A percentile compares a stretch with the other conserved stretches of the same genome.
Evolutionary conservation across 2,329 filamentous ascomycete species (phyloP).

Genomic region (Cyclaneusma minus): DNA sequence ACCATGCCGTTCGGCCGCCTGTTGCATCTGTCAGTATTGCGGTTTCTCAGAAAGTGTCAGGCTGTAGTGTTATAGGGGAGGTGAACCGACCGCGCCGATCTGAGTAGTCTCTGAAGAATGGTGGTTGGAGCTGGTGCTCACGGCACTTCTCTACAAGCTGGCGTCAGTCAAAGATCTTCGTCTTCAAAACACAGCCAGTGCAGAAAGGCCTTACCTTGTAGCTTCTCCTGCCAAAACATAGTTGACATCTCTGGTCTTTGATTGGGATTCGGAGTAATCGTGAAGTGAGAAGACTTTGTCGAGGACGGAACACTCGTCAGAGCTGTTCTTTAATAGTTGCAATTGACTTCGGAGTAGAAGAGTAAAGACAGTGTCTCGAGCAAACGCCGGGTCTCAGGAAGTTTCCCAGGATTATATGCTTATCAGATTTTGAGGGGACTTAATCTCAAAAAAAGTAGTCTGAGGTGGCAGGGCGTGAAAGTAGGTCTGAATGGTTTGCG

Average conservation of each 20-base stretch:
- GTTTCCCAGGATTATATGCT: too few relatives aligned
- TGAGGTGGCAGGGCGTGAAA: constrained; percentile 16
- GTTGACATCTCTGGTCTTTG: too few relatives aligned
- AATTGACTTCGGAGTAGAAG: too few relatives aligned
- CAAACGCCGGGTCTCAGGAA: too few relatives aligned
- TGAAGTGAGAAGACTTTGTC: too few relatives aligned
- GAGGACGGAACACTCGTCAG: too few relatives aligned
- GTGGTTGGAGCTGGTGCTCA: constrained; percentile 32
- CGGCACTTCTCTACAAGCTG: constrained; percentile 38
- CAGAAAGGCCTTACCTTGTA: constrained; percentile 19
- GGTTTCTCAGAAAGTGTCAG: constrained; percentile 5
- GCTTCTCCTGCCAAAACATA: constrained; percentile 24
- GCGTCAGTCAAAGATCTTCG: too few relatives aligned
- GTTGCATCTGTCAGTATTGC: constrained; percentile 16
- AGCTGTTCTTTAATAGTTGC: too few relatives aligned
- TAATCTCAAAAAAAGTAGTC: constrained; percentile 8
- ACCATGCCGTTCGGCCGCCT: constrained; percentile 90
- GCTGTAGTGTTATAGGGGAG: constrained; percentile 4
- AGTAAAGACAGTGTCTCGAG: too few relatives aligned
- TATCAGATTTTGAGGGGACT: too few relatives aligned
- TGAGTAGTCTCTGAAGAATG: constrained; percentile 56
- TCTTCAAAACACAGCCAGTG: too few relatives aligned
- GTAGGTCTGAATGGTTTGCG: constrained; percentile 17
- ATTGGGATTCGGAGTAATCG: too few relatives aligned
- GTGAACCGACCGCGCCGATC: constrained; percentile 50